Evolutionary conservation across 2,329 filamentous ascomycete genomes (phyloP).

Genomic region (Neonectria faginata): DNA sequence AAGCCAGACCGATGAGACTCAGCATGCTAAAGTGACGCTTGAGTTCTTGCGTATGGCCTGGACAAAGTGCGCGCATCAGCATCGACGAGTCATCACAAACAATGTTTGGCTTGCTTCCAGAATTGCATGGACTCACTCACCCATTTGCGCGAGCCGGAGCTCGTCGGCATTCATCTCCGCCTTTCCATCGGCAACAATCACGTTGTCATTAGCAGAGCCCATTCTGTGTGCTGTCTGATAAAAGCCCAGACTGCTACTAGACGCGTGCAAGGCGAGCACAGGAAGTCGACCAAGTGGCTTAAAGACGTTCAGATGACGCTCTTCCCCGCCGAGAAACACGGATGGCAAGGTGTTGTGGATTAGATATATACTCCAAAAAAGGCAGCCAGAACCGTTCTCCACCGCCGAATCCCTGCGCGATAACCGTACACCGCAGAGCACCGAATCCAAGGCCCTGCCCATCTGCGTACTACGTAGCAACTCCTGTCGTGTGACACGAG

Average conservation of each 20-base stretch:
- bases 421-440: slow-evolving; percentile 3
- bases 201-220: slow-evolving; percentile 18
- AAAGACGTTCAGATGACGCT: no score
- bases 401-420: background rate
- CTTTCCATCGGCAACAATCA: slow-evolving; percentile 16
- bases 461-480: background rate
- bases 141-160: slow-evolving; percentile 58
- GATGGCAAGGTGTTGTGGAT: slow-evolving; percentile 4
- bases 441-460: background rate
- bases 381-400: background rate
- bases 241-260: background rate
- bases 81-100: slow-evolving; percentile 1
- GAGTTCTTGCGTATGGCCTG: slow-evolving; percentile 62
- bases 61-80: background rate
- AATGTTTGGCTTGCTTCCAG: background rate
- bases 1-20: slow-evolving; percentile 61
- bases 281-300: no score
- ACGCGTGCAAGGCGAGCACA: background rate
- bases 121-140: slow-evolving; percentile 43
- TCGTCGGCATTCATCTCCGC: slow-evolving; percentile 51
- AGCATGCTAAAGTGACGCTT: slow-evolving; percentile 60
- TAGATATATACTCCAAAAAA: slow-evolving; percentile 5
- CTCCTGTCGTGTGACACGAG: background rate
- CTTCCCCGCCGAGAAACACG: slow-evolving; percentile 21
- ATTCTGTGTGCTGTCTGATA: background rate